Base-by-base conservation (phyloP, 2,329 filamentous ascomycete species). In the Lasiodiplodia sp. region DNA sequence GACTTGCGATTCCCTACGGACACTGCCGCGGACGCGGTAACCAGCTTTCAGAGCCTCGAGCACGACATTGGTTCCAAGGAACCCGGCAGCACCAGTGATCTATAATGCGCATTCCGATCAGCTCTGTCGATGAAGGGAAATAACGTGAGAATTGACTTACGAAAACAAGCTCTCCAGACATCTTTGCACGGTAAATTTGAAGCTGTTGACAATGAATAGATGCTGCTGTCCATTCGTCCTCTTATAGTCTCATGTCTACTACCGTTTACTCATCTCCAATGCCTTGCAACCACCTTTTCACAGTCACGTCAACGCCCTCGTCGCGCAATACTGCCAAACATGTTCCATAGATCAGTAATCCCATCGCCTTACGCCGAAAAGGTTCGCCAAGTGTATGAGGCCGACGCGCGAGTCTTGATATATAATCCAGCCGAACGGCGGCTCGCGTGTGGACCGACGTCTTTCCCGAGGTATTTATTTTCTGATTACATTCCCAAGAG, bases 1-100 rank as follows among this genome's bases (percentile, higher is more conserved):
- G 23, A 70, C 69, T 47, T 75, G 71, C 1, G 69, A 49, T 65
- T 71, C 67, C 47, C 69, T 71, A 6, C 68, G 68, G 23, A 65
- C 68, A 11, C 56, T 69, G 25, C 38, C 68, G 1, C 68, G 66
- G 38, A 68, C 58, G 28, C 68, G 68, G 37, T 68, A 69, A 49
- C 68, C 68, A 34, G 68, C 68, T 28, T 65, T 38, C 21, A 69
- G 57, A 2, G 58, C 51, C n/a, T 68, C 65, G 11, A 68, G 44
- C n/a, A 69, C 66, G 11, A 68, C 47, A 11, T 69, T 37, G n/a
- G 65, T 23, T 8, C 68, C 66, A 12, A 69, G 11, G 25, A 69
- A 69, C 12, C 57, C 66, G 28, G 68, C 65, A 25, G 68, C 68
- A 25, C 65, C 68, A 16, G 68, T 68, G 5, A 68, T 14, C 66